These are phyloP conservation scores for Fusarium staphyleae DNA, from an alignment of 2,329 filamentous ascomycete species.

Conservation along the genomic window DNA sequence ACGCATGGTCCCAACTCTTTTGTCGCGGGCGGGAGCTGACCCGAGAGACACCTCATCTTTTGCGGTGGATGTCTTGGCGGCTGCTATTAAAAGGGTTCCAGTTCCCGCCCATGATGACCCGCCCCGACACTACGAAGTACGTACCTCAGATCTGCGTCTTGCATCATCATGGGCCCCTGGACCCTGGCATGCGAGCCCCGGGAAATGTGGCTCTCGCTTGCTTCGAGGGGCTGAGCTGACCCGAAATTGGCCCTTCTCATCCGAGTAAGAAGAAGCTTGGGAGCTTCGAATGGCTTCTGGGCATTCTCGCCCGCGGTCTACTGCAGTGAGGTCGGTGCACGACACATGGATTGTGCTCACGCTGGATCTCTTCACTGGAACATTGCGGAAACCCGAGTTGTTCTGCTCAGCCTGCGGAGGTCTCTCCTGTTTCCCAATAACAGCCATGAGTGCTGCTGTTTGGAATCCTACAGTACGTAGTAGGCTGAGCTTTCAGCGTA, in stretches of 20 bases:
- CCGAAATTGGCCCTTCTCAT: conserved; percentile 31
- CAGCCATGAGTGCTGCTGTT: neutral
- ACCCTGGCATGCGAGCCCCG: conserved; percentile 13
- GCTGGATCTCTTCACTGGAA: conserved; percentile 34
- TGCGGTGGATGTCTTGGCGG: conserved; percentile 3
- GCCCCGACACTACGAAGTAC: conserved; percentile 1
- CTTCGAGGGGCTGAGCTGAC: conserved; percentile 30
- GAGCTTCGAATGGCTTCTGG: conserved; percentile 13
- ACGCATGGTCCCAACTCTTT: too few species aligned
- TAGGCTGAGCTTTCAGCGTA: neutral
- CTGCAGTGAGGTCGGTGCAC: conserved; percentile 4
- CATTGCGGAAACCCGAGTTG: conserved; percentile 34
- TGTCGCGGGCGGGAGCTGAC: neutral
- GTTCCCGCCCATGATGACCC: conserved; percentile 12
- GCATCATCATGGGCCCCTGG: conserved; percentile 24
- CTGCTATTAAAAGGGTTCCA: conserved; percentile 4
- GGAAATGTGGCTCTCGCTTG: conserved; percentile 13
- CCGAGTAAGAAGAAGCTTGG: neutral
- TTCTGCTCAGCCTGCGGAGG: conserved; percentile 1
- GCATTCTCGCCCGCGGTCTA: conserved; percentile 3
- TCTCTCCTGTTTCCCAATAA: conserved; percentile 3
- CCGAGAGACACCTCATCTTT: conserved; percentile 1
- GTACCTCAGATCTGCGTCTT: conserved; percentile 8
- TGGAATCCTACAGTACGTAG: neutral
- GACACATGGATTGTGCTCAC: conserved; percentile 12